phyloP scores from a whole-genome alignment of 495 filamentous ascomycete genomes.

The Penicillium turbatum region DNA sequence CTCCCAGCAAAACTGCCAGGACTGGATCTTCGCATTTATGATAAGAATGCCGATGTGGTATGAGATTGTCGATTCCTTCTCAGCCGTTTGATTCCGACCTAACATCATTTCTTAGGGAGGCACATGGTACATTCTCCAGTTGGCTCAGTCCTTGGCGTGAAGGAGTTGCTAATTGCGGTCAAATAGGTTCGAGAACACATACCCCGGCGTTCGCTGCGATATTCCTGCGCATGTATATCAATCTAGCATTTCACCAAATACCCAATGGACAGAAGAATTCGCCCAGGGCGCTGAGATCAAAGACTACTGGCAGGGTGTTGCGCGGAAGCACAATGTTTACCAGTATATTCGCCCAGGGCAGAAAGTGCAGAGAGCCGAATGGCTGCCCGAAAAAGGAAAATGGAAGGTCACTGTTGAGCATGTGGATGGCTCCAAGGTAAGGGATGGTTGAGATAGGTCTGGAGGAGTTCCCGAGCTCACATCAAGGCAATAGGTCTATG shows the following conservation, averaged over 20 bases:
- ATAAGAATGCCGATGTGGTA: conserved; percentile 54
- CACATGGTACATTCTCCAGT: conserved; percentile 36
- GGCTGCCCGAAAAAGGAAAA: conserved; percentile 47
- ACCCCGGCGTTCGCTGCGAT: conserved; percentile 59
- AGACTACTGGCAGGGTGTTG: conserved; percentile 59
- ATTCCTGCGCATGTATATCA: conserved; percentile 71
- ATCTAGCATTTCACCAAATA: conserved; percentile 60
- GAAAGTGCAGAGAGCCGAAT: conserved; percentile 49
- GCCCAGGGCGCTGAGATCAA: conserved; percentile 61
- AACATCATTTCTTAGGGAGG: conserved; percentile 35
- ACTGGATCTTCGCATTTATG: conserved; percentile 50
- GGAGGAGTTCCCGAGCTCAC: background rate
- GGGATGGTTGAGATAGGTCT: background rate
- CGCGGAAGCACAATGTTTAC: conserved; percentile 58
- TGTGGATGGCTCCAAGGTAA: conserved; percentile 32
- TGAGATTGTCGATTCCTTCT: conserved; percentile 5
- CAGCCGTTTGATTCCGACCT: background rate
- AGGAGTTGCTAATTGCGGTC: background rate
- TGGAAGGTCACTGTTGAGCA: conserved; percentile 49
- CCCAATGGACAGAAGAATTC: conserved; percentile 62
- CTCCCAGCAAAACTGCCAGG: conserved; percentile 49
- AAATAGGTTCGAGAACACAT: conserved; percentile 50
- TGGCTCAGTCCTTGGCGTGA: background rate
- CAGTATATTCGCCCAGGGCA: conserved; percentile 48
- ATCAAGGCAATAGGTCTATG: conserved; percentile 37